These are phyloP conservation scores for Eucalyptus sp. DNA, from an alignment of 345 rosid genomes.

Conservation along the genomic window DNA sequence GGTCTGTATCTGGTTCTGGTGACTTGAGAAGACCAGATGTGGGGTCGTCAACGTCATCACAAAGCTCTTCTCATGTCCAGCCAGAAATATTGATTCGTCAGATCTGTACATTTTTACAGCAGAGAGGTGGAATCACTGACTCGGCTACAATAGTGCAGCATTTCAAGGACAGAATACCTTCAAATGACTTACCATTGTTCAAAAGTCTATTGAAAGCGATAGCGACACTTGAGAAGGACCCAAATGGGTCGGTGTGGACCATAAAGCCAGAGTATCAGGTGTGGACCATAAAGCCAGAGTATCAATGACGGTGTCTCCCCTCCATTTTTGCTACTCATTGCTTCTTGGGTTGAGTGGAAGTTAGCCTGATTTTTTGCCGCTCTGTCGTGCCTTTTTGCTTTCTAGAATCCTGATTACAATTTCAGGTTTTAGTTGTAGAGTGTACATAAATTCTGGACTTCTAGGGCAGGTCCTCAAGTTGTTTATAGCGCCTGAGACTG, in stretches of 20 bases:
- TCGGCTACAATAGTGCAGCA: slow-evolving; percentile 60
- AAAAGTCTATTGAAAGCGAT: slow-evolving; percentile 78
- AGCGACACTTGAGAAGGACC: slow-evolving; percentile 42
- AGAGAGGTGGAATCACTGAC: slow-evolving; percentile 59
- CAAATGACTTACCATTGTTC: slow-evolving; percentile 50
- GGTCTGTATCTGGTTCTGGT: slow-evolving; percentile 22
- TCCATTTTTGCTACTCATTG: not conserved
- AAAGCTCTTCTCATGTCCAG: slow-evolving; percentile 20
- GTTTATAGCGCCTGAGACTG: not conserved
- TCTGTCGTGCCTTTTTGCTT: not conserved
- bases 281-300: slow-evolving; percentile 80
- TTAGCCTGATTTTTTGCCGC: not conserved
- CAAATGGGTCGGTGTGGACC: slow-evolving; percentile 57
- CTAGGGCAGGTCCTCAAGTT: not conserved
- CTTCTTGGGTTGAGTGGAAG: not conserved
- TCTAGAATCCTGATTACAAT: not conserved
- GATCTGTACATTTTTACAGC: slow-evolving; percentile 75
- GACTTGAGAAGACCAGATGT: slow-evolving; percentile 1
- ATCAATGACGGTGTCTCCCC: slow-evolving; percentile 2
- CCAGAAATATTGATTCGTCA: slow-evolving; percentile 76
- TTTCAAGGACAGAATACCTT: slow-evolving; percentile 55
- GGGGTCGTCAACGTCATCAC: slow-evolving; percentile 23
- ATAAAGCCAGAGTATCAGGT: slow-evolving; percentile 18
- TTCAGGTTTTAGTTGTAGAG: not conserved
- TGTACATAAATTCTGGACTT: not conserved